Base-by-base conservation (phyloP, 306 rosid species). In the Cyclanthera cordifolia region DNA sequence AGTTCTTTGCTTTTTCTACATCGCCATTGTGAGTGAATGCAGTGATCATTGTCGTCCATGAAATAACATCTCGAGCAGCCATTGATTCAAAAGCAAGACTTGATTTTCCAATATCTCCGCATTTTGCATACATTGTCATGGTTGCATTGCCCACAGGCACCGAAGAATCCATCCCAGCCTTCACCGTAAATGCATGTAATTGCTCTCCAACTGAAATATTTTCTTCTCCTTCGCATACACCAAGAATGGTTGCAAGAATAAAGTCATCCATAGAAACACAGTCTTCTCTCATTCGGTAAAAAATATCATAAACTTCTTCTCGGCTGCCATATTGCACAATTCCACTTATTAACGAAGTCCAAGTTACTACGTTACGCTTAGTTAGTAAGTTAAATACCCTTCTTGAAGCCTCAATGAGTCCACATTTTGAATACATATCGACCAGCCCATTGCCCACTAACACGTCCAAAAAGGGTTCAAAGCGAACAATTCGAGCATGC, bases 21-120 rank as follows among this genome's bases (percentile, higher is more conserved):
- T 85, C 76, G 48, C 82, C 83, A 43, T 53, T 60, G 47, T 72
- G 84, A 71, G 86, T 79, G 72, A 75, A 82, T 37, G 81, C 79
- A 39, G 80, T 77, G 76, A 85, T 85, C 89, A 85, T 86, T 5
- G 91, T 73, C 0, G 88, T 85, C 88, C 91, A 84, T 20, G 91
- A 79, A 72, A 86, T 82, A 51, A 77, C 79, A 74, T 86, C 83
- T 76, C 59, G 80, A 15, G 63, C 53, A 2, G 76, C 82, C 91
- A 86, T 84, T 34, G 50, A 39, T 10, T 72, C 76, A 78, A 86
- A 86, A 30, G 71, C 79, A 67, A 28, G 57, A 39, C 53, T 54
- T 67, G 87, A 86, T 48, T 86, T 74, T 65, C 80, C 79, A 17
- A 67, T 16, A 76, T 78, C 56, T 70, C 86, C 91, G 76, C 82